phyloP scores from a whole-genome alignment of 1,139 yeast genomes.

The Debaryomyces udenii region DNA sequence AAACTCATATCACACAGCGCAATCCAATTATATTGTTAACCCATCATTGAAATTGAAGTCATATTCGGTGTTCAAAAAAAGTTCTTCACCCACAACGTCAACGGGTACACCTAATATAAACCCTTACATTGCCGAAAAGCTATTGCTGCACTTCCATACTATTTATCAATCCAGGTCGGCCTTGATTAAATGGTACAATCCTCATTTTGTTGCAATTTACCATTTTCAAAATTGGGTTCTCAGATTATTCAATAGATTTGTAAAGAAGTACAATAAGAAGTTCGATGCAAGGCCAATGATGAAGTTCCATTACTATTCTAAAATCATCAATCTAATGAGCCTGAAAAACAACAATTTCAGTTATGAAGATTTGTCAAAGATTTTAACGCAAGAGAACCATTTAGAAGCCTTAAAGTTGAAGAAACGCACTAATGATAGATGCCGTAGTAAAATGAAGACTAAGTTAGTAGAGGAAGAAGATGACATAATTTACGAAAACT shows the following conservation, averaged over 20 bases:
- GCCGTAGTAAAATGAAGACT: conserved; percentile 9
- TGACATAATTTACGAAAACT: conserved; percentile 21
- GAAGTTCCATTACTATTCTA: conserved; percentile 27
- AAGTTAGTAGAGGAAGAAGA: conserved; percentile 18
- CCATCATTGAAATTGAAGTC: conserved; percentile 18
- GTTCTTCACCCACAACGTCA: conserved; percentile 5
- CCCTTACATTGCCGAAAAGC: conserved; percentile 30
- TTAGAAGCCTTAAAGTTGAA: conserved; percentile 25
- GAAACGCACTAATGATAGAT: conserved; percentile 12
- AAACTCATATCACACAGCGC: background rate
- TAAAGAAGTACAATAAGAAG: conserved; percentile 31
- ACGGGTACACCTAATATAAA: conserved; percentile 17
- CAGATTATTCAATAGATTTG: conserved; percentile 42
- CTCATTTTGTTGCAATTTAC: conserved; percentile 26
- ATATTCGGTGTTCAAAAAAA: conserved; percentile 16
- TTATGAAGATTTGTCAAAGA: conserved; percentile 26
- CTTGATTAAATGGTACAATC: conserved; percentile 30
- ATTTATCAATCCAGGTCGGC: conserved; percentile 20
- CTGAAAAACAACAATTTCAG: conserved; percentile 23
- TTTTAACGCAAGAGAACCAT: conserved; percentile 32
- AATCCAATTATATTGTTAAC: conserved; percentile 17
- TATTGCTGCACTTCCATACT: conserved; percentile 28
- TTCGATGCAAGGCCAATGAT: conserved; percentile 21
- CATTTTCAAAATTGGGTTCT: conserved; percentile 42
- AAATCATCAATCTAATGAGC: conserved; percentile 26